A percentile compares a stretch with the other conserved stretches of the same genome.
Evolutionary conservation across 148 eudicot genomes (phyloP).

Genomic region (Limonium bicolor): DNA sequence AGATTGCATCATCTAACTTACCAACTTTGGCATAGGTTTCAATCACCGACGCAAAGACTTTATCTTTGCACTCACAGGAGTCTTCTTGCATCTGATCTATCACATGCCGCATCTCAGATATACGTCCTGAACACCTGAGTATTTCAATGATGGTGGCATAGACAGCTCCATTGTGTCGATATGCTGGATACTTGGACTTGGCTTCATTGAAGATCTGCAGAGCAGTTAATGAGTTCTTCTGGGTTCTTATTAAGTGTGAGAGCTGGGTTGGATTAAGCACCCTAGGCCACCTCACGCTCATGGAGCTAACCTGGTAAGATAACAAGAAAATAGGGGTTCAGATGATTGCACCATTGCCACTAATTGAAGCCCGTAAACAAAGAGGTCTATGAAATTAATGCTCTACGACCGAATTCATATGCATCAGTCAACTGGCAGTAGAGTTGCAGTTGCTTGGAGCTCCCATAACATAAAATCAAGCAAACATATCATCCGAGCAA

Average conservation of each 20-base stretch:
- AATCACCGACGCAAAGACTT: conserved; percentile 37
- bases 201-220: conserved; percentile 51
- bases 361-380: too few relatives aligned
- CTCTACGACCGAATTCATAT: too few relatives aligned
- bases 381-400: too few relatives aligned
- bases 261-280: conserved; percentile 45
- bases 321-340: too few relatives aligned
- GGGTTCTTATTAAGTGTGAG: conserved; percentile 28
- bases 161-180: conserved; percentile 62
- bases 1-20: conserved; percentile 49
- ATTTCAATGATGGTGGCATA: conserved; percentile 72
- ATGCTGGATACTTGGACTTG: conserved; percentile 41
- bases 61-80: conserved; percentile 69
- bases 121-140: conserved; percentile 43
- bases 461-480: too few relatives aligned
- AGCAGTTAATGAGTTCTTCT: conserved; percentile 40
- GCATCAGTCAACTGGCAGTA: too few relatives aligned
- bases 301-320: too few relatives aligned
- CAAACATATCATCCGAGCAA: too few relatives aligned
- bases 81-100: conserved; percentile 63
- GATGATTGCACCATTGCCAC: too few relatives aligned
- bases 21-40: conserved; percentile 54
- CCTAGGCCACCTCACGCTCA: conserved; percentile 48
- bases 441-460: too few relatives aligned
- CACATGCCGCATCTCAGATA: conserved; percentile 56